phyloP scores from a whole-genome alignment of 73 alveolate genomes.

The Paramecium biaurelia region DNA sequence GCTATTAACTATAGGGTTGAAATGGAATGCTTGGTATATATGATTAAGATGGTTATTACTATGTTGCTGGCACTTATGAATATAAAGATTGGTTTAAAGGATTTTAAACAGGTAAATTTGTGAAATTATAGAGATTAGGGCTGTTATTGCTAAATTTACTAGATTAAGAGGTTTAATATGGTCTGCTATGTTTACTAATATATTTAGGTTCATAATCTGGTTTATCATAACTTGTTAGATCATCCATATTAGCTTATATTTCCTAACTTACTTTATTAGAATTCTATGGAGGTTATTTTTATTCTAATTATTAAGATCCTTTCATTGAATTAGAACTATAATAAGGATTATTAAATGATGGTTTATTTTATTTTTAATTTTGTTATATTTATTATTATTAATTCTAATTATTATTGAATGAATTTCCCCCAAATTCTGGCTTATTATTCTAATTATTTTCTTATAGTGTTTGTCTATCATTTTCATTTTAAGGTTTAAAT shows the following conservation, averaged over 20 bases:
- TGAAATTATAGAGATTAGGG: background rate
- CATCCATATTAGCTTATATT: background rate
- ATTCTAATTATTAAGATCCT: background rate
- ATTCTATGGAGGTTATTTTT: background rate
- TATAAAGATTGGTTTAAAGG: background rate
- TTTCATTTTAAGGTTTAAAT: background rate
- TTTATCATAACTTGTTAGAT: background rate
- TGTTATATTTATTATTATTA: background rate
- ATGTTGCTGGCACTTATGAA: background rate
- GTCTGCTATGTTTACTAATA: background rate
- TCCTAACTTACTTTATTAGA: background rate
- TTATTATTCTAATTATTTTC: background rate
- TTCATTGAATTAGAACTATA: background rate
- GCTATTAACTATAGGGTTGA: background rate
- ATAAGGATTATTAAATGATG: background rate
- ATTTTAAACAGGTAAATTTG: background rate
- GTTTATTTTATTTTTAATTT: background rate
- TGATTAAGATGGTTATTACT: background rate
- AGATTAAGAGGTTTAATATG: background rate
- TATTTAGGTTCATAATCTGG: background rate
- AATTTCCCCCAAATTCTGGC: background rate
- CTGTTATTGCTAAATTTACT: background rate
- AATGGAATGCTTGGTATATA: background rate
- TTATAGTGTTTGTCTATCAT: background rate
- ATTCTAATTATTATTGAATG: background rate